Conservation (phyloP, 768 basidiomycete species). For the Rhizopogon vinicolor region DNA sequence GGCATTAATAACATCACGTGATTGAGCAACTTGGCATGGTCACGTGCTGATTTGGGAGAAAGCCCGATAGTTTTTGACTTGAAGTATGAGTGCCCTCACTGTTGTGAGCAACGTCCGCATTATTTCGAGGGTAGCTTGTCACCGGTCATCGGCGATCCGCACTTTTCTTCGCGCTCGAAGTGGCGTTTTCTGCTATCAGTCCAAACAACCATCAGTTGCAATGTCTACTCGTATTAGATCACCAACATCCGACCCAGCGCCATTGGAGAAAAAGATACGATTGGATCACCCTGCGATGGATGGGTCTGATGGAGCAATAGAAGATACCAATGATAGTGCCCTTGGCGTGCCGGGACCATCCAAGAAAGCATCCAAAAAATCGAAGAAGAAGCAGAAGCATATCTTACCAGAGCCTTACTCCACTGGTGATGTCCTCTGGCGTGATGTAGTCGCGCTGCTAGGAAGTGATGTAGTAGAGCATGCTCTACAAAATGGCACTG, state of each 20-base stretch:
- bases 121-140: not conserved
- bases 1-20: no score
- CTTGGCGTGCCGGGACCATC: not conserved
- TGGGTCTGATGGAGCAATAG: not conserved
- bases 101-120: not conserved
- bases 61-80: not conserved
- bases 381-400: conserved; percentile 5
- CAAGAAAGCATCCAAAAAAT: conserved; percentile 2
- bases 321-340: no score
- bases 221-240: conserved; percentile 9
- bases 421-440: conserved; percentile 68
- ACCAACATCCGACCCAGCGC: conserved; percentile 8
- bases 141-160: no score
- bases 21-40: not conserved
- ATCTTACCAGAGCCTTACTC: conserved; percentile 51
- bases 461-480: conserved; percentile 53
- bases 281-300: conserved; percentile 9
- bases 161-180: not conserved
- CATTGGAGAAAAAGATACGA: conserved; percentile 29
- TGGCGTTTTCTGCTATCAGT: not conserved
- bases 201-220: not conserved
- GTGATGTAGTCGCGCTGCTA: conserved; percentile 64
- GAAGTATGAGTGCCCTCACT: no score
- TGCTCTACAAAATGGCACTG: conserved; percentile 41
- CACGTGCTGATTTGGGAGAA: not conserved